A percentile compares a stretch with the other conserved stretches of the same genome.
Evolutionary conservation across 169 alveolate genomes (phyloP).

Genomic region (Pseudocohnilembus persalinus): DNA sequence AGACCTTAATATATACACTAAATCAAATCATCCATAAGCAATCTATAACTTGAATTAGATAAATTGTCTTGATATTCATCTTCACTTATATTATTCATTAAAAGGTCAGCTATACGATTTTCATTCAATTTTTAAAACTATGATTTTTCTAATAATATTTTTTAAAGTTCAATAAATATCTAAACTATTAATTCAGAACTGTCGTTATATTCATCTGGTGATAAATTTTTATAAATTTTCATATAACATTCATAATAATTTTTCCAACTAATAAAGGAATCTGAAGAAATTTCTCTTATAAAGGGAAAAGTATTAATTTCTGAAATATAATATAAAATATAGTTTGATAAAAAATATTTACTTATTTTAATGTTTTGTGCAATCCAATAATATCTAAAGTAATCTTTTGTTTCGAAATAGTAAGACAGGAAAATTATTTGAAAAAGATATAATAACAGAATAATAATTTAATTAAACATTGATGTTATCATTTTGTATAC

Average conservation of each 20-base stretch:
- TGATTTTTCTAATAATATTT: background rate
- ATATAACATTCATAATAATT: no score
- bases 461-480: no score
- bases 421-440: background rate
- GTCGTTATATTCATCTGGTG: background rate
- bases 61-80: background rate
- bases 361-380: background rate
- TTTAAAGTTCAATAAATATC: background rate
- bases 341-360: no score
- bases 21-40: background rate
- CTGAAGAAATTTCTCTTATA: background rate
- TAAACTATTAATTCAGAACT: background rate
- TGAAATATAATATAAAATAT: no score
- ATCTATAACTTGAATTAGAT: background rate
- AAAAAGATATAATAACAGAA: background rate
- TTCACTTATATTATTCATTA: background rate
- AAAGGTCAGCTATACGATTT: background rate
- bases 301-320: no score
- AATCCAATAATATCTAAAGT: background rate
- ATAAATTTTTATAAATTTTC: no score
- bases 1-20: background rate
- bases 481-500: background rate
- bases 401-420: background rate
- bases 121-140: no score
- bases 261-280: background rate